These are phyloP conservation scores for Bidens hawaiensis DNA, from an alignment of 140 eudicot species.

Conservation along the genomic window DNA sequence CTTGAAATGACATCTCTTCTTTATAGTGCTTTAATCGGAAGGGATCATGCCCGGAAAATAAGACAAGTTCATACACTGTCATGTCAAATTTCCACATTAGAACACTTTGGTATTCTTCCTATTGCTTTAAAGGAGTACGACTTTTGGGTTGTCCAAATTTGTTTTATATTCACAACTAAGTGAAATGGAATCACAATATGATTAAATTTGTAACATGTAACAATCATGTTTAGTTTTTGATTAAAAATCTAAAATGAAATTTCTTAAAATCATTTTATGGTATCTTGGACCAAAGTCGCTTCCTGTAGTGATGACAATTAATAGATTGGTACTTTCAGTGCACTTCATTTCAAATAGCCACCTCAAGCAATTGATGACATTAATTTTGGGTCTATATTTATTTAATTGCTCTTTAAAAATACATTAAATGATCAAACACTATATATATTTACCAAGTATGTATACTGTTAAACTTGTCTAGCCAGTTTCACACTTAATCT, in stretches of 20 bases:
- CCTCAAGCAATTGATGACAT: neutral
- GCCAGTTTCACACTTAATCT: neutral
- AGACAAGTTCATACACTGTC: neutral
- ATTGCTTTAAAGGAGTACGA: too few species aligned
- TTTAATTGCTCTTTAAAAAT: neutral
- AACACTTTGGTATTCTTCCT: neutral
- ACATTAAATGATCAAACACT: too few species aligned
- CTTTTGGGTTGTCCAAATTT: neutral
- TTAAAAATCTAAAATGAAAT: neutral
- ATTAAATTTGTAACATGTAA: neutral
- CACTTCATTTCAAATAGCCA: constrained; percentile 7
- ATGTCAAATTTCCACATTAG: constrained; percentile 7
- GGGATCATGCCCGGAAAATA: neutral
- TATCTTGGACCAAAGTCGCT: constrained; percentile 12
- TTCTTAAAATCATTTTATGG: neutral
- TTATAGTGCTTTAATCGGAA: too few species aligned
- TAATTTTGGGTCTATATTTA: neutral
- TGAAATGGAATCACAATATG: neutral
- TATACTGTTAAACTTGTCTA: neutral
- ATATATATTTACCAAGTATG: neutral
- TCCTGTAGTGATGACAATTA: constrained; percentile 6
- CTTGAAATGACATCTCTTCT: neutral
- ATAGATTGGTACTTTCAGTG: neutral
- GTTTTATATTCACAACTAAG: neutral
- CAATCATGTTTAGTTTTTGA: neutral